phyloP scores from a whole-genome alignment of 768 basidiomycete species.

The Agrocybe praecox region DNA sequence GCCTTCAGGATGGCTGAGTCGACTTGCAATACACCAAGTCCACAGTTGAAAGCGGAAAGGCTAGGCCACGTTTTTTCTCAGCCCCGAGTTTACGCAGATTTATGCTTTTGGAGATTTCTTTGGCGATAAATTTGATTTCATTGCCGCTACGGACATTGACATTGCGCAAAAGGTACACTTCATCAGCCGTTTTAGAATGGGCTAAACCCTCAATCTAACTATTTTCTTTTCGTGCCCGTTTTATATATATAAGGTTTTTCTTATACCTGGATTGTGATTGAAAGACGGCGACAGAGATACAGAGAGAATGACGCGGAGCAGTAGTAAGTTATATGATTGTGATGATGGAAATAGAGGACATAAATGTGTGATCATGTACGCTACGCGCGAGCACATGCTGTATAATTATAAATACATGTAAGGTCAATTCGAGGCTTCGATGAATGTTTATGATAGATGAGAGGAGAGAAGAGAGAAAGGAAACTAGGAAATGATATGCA shows the following conservation, averaged over 20 bases:
- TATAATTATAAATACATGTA: not conserved
- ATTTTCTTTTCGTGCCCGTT: too few relatives aligned
- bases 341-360: not conserved
- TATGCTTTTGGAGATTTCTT: not conserved
- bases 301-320: not conserved
- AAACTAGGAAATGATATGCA: not conserved
- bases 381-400: not conserved
- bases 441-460: not conserved
- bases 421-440: not conserved
- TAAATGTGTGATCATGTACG: not conserved
- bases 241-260: not conserved
- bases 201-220: not conserved
- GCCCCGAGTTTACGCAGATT: too few relatives aligned
- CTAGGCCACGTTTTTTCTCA: too few relatives aligned
- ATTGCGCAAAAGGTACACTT: not conserved
- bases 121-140: not conserved
- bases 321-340: not conserved
- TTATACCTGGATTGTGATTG: not conserved
- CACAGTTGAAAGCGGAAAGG: too few relatives aligned
- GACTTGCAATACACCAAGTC: too few relatives aligned
- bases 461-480: not conserved
- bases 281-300: not conserved
- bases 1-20: too few relatives aligned
- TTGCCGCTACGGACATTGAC: not conserved
- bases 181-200: not conserved